Evolutionary conservation across 768 basidiomycete species (phyloP), one percentile per base, ranked within the genome.

Genomic region (Russula earlei): DNA sequence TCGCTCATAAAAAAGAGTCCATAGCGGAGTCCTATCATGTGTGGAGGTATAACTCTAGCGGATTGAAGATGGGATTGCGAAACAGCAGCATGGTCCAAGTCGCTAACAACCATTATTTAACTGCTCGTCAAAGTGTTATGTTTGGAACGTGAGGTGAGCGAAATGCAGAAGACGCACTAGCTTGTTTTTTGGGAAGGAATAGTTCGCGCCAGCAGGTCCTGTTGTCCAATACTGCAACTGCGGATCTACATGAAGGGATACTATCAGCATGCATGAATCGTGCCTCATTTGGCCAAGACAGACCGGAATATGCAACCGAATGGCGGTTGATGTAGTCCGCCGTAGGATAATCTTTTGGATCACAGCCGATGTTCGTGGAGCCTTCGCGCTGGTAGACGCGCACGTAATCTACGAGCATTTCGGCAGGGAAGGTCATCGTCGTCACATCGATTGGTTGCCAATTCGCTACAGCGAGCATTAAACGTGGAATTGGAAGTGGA

Each of bases 321-420:
- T 87, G 84, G 27, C 54, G 48, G 10, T 71, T 67, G 63, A 85
- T 85, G 66, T 85, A 86, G 42, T 79, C 70, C 53, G 75, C 69
- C 3, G 88, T 92, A 1, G 87, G 88, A 60, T 77, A 80, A 42
- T 77, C 73, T 25, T 68, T 60, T 0, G 87, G 87, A 65, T 80
- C 73, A 65, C 88, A 91, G 2, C 87, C 85, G 25, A 83, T 65
- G 63, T 86, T 87, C 29, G 61, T 70, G 49, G 70, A 57, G 3
- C 77, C 80, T 60, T 76, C 73, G 48, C 80, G 70, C 68, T 90
- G 88, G 67, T 90, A 92, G 19, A 92, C 84, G 24, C 89, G 77
- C 38, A 91, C 82, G 66, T 90, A 91, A 67, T 92, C 87, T 36
- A 91, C 70, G 38, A 77, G 72, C 73, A 89, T 76, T 62, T 82